Percentiles rank a stretch among this genome's conserved stretches.
phyloP scores from a whole-genome alignment of 164 flowering plant species.

The Liriodendron chinense region DNA sequence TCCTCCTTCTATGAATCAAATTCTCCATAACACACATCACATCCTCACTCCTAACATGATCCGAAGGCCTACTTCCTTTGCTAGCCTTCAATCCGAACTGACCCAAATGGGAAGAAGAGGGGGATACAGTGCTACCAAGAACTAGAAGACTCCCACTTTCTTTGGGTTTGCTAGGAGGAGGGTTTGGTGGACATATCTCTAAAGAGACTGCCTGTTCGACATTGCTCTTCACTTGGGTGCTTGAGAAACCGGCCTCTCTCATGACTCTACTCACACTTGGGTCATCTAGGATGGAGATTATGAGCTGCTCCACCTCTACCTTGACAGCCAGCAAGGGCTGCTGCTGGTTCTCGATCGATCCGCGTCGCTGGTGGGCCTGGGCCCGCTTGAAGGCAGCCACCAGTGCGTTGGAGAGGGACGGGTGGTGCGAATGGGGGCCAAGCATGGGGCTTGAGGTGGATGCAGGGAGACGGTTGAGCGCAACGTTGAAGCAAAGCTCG shows the following conservation, averaged over 20 bases:
- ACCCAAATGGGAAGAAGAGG: conserved; percentile 18
- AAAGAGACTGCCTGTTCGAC: conserved; percentile 77
- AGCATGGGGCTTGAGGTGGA: conserved; percentile 56
- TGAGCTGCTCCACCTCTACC: conserved; percentile 87
- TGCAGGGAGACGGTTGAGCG: conserved; percentile 92
- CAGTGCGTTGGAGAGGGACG: conserved; percentile 87
- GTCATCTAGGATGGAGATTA: conserved; percentile 87
- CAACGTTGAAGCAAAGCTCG: conserved; percentile 97
- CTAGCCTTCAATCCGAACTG: conserved; percentile 12
- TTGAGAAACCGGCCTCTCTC: conserved; percentile 96
- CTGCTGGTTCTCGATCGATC: conserved; percentile 82
- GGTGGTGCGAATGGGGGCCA: conserved; percentile 37
- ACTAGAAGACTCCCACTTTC: conserved; percentile 33
- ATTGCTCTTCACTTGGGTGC: conserved; percentile 84
- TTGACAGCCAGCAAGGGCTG: conserved; percentile 83
- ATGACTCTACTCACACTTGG: conserved; percentile 98
- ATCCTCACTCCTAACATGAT: conserved; percentile 45
- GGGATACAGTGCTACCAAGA: conserved; percentile 14
- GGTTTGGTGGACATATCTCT: conserved; percentile 41
- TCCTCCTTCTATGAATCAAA: conserved; percentile 48
- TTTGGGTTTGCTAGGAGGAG: conserved; percentile 39
- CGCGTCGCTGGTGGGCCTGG: conserved; percentile 95
- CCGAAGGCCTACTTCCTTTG: conserved; percentile 19
- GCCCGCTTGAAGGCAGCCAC: conserved; percentile 97
- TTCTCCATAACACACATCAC: conserved; percentile 49